Conservation (phyloP, 2,329 filamentous ascomycete genomes). For the Didymella keratinophila region DNA sequence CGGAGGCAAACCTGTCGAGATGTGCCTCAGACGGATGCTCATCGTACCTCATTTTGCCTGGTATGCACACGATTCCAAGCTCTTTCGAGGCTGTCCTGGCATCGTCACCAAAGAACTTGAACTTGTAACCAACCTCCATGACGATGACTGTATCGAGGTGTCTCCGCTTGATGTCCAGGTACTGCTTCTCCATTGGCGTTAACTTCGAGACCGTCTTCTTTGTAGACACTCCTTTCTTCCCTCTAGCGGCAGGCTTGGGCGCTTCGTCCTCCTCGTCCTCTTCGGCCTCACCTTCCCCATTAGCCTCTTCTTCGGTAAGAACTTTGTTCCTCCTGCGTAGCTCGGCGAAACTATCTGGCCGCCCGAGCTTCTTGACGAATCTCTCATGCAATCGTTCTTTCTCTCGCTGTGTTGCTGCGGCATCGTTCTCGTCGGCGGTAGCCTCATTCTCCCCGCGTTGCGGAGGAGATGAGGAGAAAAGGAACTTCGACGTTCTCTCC, state of each 20-base stretch:
- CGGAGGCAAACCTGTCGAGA: slow-evolving; percentile 88
- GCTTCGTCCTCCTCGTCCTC: slow-evolving; percentile 66
- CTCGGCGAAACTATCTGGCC: slow-evolving; percentile 78
- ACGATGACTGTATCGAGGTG: slow-evolving; percentile 90
- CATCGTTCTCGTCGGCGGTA: slow-evolving; percentile 54
- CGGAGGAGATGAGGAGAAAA: slow-evolving; percentile 63
- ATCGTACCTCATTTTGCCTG: slow-evolving; percentile 92
- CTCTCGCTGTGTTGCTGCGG: slow-evolving; percentile 62
- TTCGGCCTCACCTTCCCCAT: slow-evolving; percentile 60
- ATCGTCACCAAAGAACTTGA: slow-evolving; percentile 95
- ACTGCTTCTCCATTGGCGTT: slow-evolving; percentile 92
- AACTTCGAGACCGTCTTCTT: slow-evolving; percentile 85
- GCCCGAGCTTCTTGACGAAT: slow-evolving; percentile 90
- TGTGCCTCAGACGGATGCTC: slow-evolving; percentile 87
- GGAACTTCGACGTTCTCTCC: slow-evolving; percentile 65
- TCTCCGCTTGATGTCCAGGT: slow-evolving; percentile 91
- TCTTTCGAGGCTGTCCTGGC: slow-evolving; percentile 88
- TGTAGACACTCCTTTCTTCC: slow-evolving; percentile 58
- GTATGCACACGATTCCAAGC: slow-evolving; percentile 94
- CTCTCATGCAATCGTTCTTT: slow-evolving; percentile 79
- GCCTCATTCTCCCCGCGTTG: slow-evolving; percentile 45
- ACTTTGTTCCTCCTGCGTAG: slow-evolving; percentile 68
- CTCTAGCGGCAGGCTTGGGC: slow-evolving; percentile 57
- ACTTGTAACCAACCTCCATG: slow-evolving; percentile 97
- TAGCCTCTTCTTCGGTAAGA: slow-evolving; percentile 62